Base-by-base conservation (phyloP, 768 basidiomycete species). In the Suillus bovinus region DNA sequence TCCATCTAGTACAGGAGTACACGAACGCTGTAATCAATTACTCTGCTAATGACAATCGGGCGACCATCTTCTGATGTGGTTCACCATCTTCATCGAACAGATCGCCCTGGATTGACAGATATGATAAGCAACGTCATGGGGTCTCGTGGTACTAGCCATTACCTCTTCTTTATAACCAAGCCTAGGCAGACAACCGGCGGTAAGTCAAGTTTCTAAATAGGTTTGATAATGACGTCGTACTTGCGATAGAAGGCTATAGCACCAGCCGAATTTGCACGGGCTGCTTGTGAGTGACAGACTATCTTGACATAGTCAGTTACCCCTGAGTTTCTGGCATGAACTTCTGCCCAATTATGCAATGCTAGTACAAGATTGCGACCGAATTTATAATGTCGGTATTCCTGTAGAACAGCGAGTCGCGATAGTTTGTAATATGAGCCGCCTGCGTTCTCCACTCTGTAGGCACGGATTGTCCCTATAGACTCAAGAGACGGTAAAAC, bases 21-120 rank as follows among this genome's bases (percentile, higher is more conserved):
- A 70, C 62, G 69, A 68, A 69, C 63, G 64, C 61, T 65, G 53
- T 63, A 67, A 62, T 66, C 53, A 62, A 69, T 63, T 75, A 72
- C 61, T 66, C 69, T 57, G 74, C 72, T 72, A 77, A 75, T 63
- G 82, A 80, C 68, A 90, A 73, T 65, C 76, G 79, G 67, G 82
- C 75, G 63, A 87, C 81, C 91, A 94, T 91, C 76, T 85, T 87
- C 72, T 93, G 91, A 82, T 94, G 92, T 62, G 90, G 91, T 70
- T 84, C 91, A 36, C 91, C 92, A 61, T 90, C 93, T 77, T 88
- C 90, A 74, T 90, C 89, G 77, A 90, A 92, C 72, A 85, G 83
- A 29, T 82, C 81, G 64, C 88, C 89, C 87, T 92, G 74, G 39
- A 70, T 70, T 61, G 66, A 66, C 46, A 27, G 42, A 36, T 31